A percentile compares a stretch with the other conserved stretches of the same genome.
These are phyloP conservation scores for Arthromyces matolae DNA, from an alignment of 768 basidiomycete genomes.

Conservation along the genomic window DNA sequence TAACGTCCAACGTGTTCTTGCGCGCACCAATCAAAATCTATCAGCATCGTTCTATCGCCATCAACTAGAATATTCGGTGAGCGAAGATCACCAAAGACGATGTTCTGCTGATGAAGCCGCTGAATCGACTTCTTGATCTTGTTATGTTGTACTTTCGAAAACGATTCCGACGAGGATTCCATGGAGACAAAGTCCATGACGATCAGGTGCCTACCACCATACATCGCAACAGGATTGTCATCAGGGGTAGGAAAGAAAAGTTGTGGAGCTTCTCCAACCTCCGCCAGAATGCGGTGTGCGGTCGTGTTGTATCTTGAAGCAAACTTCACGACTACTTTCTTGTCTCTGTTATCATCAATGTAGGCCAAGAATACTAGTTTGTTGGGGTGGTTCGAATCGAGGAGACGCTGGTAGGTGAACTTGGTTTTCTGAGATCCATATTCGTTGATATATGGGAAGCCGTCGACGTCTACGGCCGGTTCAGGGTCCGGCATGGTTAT, in stretches of 20 bases:
- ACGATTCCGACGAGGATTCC: conserved; percentile 3
- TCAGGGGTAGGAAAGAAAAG: conserved; percentile 7
- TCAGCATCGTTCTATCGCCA: background rate
- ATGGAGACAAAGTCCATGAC: conserved; percentile 6
- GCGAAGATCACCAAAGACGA: conserved; percentile 7
- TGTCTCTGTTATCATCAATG: no score
- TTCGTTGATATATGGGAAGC: no score
- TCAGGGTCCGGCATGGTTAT: no score
- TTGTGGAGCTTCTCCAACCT: conserved; percentile 8
- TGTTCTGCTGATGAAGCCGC: background rate
- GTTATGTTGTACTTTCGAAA: background rate
- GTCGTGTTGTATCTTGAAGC: conserved; percentile 4
- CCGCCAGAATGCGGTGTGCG: conserved; percentile 12
- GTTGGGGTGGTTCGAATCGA: conserved; percentile 1
- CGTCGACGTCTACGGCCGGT: no score
- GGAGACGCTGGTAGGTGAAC: background rate
- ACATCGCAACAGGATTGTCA: background rate
- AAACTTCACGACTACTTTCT: conserved; percentile 8
- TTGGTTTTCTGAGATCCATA: no score
- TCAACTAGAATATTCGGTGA: conserved; percentile 7
- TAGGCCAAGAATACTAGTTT: background rate
- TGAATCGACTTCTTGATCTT: background rate
- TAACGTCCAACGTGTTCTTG: no score
- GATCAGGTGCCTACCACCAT: conserved; percentile 3
- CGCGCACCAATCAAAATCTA: conserved; percentile 12